Evolutionary conservation across 352 stramenopile genomes (phyloP), one percentile per base, ranked within the genome.

Genomic region (Globisporangium alternatum): DNA sequence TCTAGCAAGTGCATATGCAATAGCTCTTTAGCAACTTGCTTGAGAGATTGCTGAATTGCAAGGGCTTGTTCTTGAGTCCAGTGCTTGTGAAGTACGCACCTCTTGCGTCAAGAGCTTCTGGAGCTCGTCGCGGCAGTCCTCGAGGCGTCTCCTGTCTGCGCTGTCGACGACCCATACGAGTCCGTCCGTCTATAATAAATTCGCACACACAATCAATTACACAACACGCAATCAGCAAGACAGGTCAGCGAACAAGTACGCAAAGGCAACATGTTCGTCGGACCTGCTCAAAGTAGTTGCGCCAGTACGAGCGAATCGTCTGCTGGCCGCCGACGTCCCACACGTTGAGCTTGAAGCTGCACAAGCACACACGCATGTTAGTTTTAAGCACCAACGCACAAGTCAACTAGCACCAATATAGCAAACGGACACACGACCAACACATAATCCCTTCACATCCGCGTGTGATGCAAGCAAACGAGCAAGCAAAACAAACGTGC

Each of bases 121-220:
- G 41, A 98, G 88, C 71, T 98, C 93, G 30, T 80, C 69, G 54
- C 88, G 92, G 74, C 97, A 99, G 65, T 98, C 83, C 60, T 99
- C 86, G 35, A 99, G 80, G 35, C 97, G 86, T 28, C 86, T 80
- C 47, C 85, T 74, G 74, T 99, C 98, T 19, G 92, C 89, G 65
- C 88, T 98, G 70, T 99, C 98, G 7, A 99, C 93, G 5, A 99
- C 98, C 97, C 97, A 99, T 62, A 99, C 95, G 43, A 99, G 74
- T 8, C 97, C 97, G 74, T 99, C 97, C n/a, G 97, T 99, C 77
- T 96, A 51, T 5, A 54, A 21, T 2, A 15, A 35, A 5, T 7
- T 39, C 33, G 3, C 39, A n/a, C 13, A 15, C n/a, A 19, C 5
- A 56, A 21, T 1, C 15, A 51, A 28, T 21, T 19, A 51, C 5